A percentile compares a stretch with the other conserved stretches of the same genome.
Conservation (phyloP, 2,329 filamentous ascomycete species). For the Trichoderma citrinoviride region DNA sequence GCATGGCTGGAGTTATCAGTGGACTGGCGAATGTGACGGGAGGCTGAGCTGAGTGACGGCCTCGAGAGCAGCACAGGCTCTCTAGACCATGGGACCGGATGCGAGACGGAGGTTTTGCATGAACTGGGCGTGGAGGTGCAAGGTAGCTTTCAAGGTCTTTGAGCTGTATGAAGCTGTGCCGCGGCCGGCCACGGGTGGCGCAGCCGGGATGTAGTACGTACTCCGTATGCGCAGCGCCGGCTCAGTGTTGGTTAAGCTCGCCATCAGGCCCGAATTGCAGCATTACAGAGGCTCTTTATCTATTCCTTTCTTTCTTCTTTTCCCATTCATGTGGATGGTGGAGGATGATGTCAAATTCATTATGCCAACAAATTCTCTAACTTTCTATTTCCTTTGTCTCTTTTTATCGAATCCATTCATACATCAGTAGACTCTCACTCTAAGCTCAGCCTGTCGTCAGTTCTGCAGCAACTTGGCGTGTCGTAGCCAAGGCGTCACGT, state of each 20-base stretch:
- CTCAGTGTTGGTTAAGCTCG: background rate
- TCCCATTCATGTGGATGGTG: no score
- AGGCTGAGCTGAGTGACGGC: background rate
- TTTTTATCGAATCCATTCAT: no score
- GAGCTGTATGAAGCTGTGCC: slow-evolving; percentile 11
- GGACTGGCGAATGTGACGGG: background rate
- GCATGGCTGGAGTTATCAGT: slow-evolving; percentile 55
- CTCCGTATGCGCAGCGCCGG: background rate
- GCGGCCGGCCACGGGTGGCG: slow-evolving; percentile 8
- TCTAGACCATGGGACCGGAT: background rate
- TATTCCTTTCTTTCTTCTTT: no score
- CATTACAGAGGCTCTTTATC: no score
- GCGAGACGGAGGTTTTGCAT: background rate
- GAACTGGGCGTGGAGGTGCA: slow-evolving; percentile 7
- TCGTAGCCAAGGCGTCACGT: no score
- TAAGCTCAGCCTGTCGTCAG: no score
- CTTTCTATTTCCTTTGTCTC: no score
- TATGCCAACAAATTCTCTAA: no score
- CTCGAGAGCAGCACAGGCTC: slow-evolving; percentile 13
- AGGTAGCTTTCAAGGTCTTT: background rate
- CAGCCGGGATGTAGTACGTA: slow-evolving; percentile 13
- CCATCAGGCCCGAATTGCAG: background rate
- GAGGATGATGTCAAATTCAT: no score
- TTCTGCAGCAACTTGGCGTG: no score
- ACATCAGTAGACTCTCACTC: no score